A percentile compares a stretch with the other conserved stretches of the same genome.
Conservation (phyloP, 2,329 filamentous ascomycete species). For the Xylaria sp. region DNA sequence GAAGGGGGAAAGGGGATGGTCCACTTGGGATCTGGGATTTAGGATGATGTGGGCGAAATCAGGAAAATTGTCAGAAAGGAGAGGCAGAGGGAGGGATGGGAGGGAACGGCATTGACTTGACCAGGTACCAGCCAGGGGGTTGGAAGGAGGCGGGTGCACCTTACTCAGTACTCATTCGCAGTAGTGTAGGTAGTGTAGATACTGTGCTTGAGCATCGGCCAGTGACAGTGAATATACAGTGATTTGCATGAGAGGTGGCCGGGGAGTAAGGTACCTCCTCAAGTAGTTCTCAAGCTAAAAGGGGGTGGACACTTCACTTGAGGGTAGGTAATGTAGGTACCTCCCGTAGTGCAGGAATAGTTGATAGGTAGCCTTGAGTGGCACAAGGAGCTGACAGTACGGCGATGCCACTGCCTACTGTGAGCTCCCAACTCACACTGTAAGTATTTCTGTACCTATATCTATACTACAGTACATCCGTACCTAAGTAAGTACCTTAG, state of each 20-base stretch:
- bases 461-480: too few species aligned
- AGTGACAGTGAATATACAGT: background rate
- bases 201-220: background rate
- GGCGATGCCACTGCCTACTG: background rate
- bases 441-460: too few species aligned
- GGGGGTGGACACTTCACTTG: background rate
- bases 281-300: background rate
- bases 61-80: slow-evolving; percentile 48
- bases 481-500: too few species aligned
- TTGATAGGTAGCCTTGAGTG: slow-evolving; percentile 6
- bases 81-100: slow-evolving; percentile 35
- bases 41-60: slow-evolving; percentile 45
- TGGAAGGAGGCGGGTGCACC: background rate
- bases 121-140: slow-evolving; percentile 34
- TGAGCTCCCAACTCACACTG: too few species aligned
- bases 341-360: background rate
- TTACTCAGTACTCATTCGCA: too few species aligned
- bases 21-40: slow-evolving; percentile 30
- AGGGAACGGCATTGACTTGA: slow-evolving; percentile 25
- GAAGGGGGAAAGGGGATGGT: slow-evolving; percentile 39
- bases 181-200: slow-evolving; percentile 13
- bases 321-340: background rate
- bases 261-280: background rate
- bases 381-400: background rate
- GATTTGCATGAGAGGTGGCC: background rate